phyloP scores from a whole-genome alignment of 768 basidiomycete species.

The Kwoniella dendrophila region DNA sequence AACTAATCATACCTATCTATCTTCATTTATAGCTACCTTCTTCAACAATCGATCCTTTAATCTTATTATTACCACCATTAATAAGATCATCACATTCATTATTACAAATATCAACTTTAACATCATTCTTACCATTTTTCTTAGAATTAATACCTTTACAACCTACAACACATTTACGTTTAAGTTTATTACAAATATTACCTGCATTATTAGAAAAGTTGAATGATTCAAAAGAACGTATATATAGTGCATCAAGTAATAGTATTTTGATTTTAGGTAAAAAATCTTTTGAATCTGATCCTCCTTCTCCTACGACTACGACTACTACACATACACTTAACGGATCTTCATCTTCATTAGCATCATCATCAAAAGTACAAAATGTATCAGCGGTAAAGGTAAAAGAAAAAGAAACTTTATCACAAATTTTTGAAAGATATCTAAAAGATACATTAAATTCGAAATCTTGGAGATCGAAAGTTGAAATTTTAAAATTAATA shows the following conservation, averaged over 20 bases:
- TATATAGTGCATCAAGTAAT: slow-evolving; percentile 37
- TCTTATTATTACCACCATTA: slow-evolving; percentile 32
- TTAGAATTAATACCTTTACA: slow-evolving; percentile 33
- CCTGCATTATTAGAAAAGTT: slow-evolving; percentile 50
- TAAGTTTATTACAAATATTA: slow-evolving; percentile 36
- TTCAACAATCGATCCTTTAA: slow-evolving; percentile 43
- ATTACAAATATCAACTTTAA: slow-evolving; percentile 32
- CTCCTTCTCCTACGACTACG: slow-evolving; percentile 5
- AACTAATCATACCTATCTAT: neutral
- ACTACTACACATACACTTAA: neutral
- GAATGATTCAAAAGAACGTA: slow-evolving; percentile 51
- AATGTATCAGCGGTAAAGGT: slow-evolving; percentile 28
- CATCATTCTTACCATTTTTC: slow-evolving; percentile 47
- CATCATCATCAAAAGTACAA: neutral
- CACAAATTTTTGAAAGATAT: slow-evolving; percentile 41
- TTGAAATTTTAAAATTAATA: slow-evolving; percentile 48
- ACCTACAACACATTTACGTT: slow-evolving; percentile 34
- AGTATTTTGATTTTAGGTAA: slow-evolving; percentile 36
- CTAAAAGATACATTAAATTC: slow-evolving; percentile 39
- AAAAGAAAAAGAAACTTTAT: slow-evolving; percentile 48
- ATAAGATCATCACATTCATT: slow-evolving; percentile 37
- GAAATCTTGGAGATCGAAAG: slow-evolving; percentile 46
- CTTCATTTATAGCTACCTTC: slow-evolving; percentile 37
- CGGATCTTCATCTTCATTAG: neutral
- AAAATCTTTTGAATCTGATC: slow-evolving; percentile 42